Evolutionary conservation across 1,284 basidiomycete species (phyloP), one percentile per base, ranked within the genome.

Genomic region (Apiotrichum porosum): DNA sequence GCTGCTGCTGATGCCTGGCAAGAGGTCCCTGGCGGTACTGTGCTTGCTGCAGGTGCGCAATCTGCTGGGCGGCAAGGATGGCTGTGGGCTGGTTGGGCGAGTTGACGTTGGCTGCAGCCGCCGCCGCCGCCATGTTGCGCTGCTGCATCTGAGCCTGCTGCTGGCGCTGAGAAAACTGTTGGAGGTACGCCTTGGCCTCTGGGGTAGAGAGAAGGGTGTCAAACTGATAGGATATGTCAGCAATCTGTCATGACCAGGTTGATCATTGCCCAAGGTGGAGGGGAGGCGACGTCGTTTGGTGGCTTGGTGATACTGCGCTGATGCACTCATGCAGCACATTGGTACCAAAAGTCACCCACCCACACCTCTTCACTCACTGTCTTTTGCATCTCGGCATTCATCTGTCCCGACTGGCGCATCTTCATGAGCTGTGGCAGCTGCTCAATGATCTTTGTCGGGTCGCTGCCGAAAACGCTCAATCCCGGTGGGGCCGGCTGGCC

Each of bases 1-100:
- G 49, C 15, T 46, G 50, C 32, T 56, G 47, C 23, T 54, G 49
- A 19, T 51, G 47, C 6, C 51, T 46, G 2, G 46, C 51, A n/a
- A 49, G 39, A 0, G 48, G 38, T 9, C 42, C 42, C 30, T 54
- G 47, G 6, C 36, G 45, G n/a, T 52, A 49, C 31, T 52, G 51
- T 34, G 58, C 56, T 10, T 44, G 39, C 19, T 58, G 54, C 12
- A 54, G 46, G 30, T 54, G 54, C 6, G 50, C 54, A 4, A 55
- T 49, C 46, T 57, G 54, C 47, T 59, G 57, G 3, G 51, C 56
- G 14, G 58, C 57, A 10, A 62, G 52, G 17, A 55, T 49, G 19
- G 53, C 52, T 1, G 59, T 52, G 31, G 52, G 48, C 32, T 52
- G 44, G 41, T 44, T 22, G 37, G 39, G 43, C n/a, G 47, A 18